Evolutionary conservation across 306 rosid species (phyloP), one percentile per base, ranked within the genome.

Genomic region (Vigna nakashimae): DNA sequence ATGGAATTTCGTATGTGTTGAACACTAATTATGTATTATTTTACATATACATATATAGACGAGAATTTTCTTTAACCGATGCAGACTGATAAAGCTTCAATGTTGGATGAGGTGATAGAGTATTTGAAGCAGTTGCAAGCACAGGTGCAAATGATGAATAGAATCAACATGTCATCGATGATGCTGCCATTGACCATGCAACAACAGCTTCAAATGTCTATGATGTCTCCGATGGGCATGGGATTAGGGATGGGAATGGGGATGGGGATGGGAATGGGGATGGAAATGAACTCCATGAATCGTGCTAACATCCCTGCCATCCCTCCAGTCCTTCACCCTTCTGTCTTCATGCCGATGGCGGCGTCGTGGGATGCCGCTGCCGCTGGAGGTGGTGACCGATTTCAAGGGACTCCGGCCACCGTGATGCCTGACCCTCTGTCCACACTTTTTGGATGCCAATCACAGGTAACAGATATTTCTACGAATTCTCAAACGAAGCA

Each of bases 61-160:
- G 26, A 51, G 48, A 48, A 64, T 11, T 51, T 53, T 4, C 0
- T 40, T 55, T 40, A 36, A 36, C 42, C 53, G 13, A 55, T 42
- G 52, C 91, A 95, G 99, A 86, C 90, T 0, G 98, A 95, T 73
- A 95, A 95, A 84, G 99, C 99, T 58, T 95, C 99, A 5, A 95
- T 95, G 96, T 79, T 95, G 82, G 99, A 92, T 65, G 99, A 95
- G 82, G 99, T 95, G 76, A 92, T 95, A 40, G 98, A 92, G 9
- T 92, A 95, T 78, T 79, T 95, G 71, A 95, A 95, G 49, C 95
- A 92, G 57, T 65, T 95, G 77, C 99, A 95, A 88, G 98, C 94
- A 80, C 99, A 95, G 82, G 85, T 92, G 9, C 90, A 90, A 4
- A 88, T 92, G 91, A 83, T 95, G 79, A 87, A 84, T 40, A 87